These are phyloP conservation scores for Talaromyces ruber DNA, from an alignment of 495 filamentous ascomycete species.

Conservation along the genomic window DNA sequence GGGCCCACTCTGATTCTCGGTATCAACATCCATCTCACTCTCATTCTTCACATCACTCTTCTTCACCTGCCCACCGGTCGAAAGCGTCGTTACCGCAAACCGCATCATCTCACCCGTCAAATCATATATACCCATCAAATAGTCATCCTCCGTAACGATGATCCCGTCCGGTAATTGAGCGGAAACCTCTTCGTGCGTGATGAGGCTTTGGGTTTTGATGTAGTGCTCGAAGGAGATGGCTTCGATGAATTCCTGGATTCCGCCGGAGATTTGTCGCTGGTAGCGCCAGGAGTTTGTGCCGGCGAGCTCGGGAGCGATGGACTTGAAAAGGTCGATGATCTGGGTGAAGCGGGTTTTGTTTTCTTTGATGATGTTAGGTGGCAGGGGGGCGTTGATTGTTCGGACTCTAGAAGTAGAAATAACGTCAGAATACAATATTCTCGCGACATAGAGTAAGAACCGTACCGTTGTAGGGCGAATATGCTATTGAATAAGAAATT, in stretches of 20 bases:
- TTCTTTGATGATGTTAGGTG: slow-evolving; percentile 54
- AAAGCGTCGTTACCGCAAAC: slow-evolving; percentile 69
- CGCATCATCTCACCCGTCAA: slow-evolving; percentile 92
- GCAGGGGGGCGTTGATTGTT: slow-evolving; percentile 52
- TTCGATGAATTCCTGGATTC: slow-evolving; percentile 89
- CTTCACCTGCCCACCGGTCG: slow-evolving; percentile 16
- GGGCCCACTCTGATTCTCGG: slow-evolving; percentile 5
- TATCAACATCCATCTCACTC: not conserved
- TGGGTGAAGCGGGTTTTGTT: slow-evolving; percentile 52
- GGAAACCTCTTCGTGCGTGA: slow-evolving; percentile 53
- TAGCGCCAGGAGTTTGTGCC: slow-evolving; percentile 80
- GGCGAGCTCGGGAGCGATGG: slow-evolving; percentile 63
- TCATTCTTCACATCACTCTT: slow-evolving; percentile 6
- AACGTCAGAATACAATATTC: not conserved
- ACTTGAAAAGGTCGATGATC: slow-evolving; percentile 58
- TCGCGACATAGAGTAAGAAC: not conserved
- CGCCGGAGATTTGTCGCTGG: slow-evolving; percentile 60
- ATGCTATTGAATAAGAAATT: slow-evolving; percentile 48
- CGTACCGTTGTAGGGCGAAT: slow-evolving; percentile 82
- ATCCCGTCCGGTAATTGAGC: slow-evolving; percentile 44
- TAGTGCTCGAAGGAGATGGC: slow-evolving; percentile 82
- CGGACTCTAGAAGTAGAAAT: slow-evolving; percentile 44
- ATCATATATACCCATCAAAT: slow-evolving; percentile 86
- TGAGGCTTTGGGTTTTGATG: slow-evolving; percentile 63
- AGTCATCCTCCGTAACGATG: slow-evolving; percentile 70